These are phyloP conservation scores for Aspergillus sp. DNA, from an alignment of 2,329 filamentous ascomycete species.

Conservation along the genomic window DNA sequence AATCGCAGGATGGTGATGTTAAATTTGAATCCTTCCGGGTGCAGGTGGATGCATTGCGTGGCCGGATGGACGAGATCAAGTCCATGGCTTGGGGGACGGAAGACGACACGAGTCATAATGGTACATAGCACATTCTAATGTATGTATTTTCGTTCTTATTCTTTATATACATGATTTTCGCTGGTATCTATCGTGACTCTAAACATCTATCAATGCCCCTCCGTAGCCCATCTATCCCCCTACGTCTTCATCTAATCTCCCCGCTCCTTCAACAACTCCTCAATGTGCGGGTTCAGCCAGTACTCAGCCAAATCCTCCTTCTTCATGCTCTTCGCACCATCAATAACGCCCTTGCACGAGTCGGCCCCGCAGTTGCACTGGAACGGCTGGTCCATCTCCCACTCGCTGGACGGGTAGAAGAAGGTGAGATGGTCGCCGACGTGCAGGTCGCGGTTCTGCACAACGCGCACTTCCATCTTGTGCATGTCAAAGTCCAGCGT, in stretches of 20 bases:
- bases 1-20: neutral
- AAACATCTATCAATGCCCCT: neutral
- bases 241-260: neutral
- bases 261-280: conserved; percentile 24
- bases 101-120: neutral
- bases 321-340: conserved; percentile 39
- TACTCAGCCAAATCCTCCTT: conserved; percentile 31
- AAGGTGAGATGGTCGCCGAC: conserved; percentile 45
- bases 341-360: conserved; percentile 38
- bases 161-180: neutral
- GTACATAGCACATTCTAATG: neutral
- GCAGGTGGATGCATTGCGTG: conserved; percentile 1
- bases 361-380: conserved; percentile 42
- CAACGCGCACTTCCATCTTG: conserved; percentile 39
- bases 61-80: conserved; percentile 5
- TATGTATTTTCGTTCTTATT: neutral
- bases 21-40: neutral
- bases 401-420: conserved; percentile 51
- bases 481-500: conserved; percentile 54
- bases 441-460: conserved; percentile 36
- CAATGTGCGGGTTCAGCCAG: conserved; percentile 46
- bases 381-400: conserved; percentile 49
- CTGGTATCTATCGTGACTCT: neutral
- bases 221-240: neutral
- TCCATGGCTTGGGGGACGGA: neutral